These are phyloP conservation scores for Phalaenopsis aphrodite DNA, from an alignment of 106 monocot species.

Conservation along the genomic window DNA sequence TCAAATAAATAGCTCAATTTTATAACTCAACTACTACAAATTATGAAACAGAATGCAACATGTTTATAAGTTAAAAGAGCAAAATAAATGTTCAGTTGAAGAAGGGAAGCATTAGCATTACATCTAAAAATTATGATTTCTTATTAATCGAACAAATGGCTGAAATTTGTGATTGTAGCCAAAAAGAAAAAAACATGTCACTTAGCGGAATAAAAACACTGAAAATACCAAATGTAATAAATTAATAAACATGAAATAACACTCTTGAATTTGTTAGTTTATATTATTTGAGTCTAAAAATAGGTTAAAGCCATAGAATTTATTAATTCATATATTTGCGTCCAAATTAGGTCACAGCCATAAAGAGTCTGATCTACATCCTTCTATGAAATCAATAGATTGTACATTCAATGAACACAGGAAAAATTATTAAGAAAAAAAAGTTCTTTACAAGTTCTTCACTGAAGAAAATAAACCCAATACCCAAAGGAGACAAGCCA, in stretches of 20 bases:
- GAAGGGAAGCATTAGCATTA: no score
- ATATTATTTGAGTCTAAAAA: not conserved
- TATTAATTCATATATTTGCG: not conserved
- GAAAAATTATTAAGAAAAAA: not conserved
- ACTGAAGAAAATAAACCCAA: not conserved
- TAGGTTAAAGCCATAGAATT: not conserved
- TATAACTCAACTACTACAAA: not conserved
- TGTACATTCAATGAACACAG: not conserved
- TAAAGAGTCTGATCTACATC: not conserved
- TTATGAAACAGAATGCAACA: not conserved
- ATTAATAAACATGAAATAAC: not conserved
- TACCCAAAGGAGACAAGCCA: not conserved
- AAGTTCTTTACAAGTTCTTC: not conserved
- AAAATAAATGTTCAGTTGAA: no score
- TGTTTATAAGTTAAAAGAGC: no score
- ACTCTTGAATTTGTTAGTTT: not conserved
- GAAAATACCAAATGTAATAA: not conserved
- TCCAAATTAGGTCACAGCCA: not conserved
- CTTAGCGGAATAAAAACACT: not conserved
- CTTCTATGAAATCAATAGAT: not conserved
- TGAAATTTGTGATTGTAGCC: no score
- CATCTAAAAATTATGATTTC: not conserved
- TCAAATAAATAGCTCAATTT: not conserved
- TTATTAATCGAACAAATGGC: not conserved
- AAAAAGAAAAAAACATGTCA: not conserved